Evolutionary conservation across 768 basidiomycete species (phyloP), one percentile per base, ranked within the genome.

Genomic region (Rhodotorula taiwanensis): DNA sequence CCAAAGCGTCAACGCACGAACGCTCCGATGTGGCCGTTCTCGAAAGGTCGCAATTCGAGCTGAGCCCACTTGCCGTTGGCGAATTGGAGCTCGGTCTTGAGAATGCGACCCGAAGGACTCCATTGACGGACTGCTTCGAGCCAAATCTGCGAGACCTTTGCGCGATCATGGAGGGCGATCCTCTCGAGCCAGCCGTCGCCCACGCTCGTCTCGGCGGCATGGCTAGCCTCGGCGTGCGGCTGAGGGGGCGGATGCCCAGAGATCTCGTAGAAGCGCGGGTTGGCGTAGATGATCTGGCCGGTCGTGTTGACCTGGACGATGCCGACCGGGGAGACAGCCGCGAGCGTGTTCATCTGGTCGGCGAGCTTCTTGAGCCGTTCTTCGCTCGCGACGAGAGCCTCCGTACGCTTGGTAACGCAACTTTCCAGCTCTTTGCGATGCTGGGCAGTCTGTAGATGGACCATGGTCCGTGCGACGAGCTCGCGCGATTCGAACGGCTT

Each of bases 401-500:
- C n/a, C 2, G 69, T 70, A 4, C 69, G 60, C 31, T 65, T 60
- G 4, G 44, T 33, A 11, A 70, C 68, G 45, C 58, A 27, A 7
- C 55, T 48, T 28, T 69, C 67, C 23, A 70, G 58, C 36, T 66
- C 64, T 15, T 27, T 41, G 20, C 69, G 56, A 60, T 66, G 62
- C 27, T 48, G 43, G 1, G 56, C 60, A 18, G 66, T 56, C 48
- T 70, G 68, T 0, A 70, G 44, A 34, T 70, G 69, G 20, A 48
- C 44, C 21, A 34, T 36, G 33, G 55, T 63, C 6, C 67, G 43
- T 0, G 64, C 69, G 27, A 70, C 18, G 7, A 70, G 61, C 30
- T 70, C 69, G 3, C 58, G 52, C 4, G 57, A 47, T 31, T 61
- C 60, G 60, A 70, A 70, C 20, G 69, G 69, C 52, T 66, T 66